These are phyloP conservation scores for Penicillium crystallinum DNA, from an alignment of 495 filamentous ascomycete species.

Conservation along the genomic window DNA sequence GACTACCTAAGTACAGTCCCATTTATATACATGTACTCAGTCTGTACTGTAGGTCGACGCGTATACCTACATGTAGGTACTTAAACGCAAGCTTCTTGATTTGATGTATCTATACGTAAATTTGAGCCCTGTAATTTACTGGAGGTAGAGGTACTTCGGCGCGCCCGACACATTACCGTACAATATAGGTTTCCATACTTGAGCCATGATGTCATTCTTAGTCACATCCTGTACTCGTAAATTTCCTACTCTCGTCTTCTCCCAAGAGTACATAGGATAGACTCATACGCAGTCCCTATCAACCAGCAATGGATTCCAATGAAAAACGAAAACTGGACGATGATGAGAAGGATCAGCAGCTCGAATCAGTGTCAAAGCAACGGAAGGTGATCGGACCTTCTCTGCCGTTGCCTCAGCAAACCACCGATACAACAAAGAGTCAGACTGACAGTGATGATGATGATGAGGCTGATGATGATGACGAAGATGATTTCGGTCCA, in stretches of 20 bases:
- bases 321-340: slow-evolving; percentile 18
- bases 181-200: not conserved
- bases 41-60: too few species aligned
- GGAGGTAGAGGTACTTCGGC: not conserved
- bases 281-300: not conserved
- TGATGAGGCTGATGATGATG: slow-evolving; percentile 44
- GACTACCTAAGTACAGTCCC: too few species aligned
- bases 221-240: not conserved
- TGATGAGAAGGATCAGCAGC: not conserved
- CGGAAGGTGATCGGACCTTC: slow-evolving; percentile 33
- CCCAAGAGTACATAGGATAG: too few species aligned
- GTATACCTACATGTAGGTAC: too few species aligned
- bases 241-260: not conserved
- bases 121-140: not conserved
- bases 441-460: slow-evolving; percentile 39
- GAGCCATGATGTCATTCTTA: not conserved
- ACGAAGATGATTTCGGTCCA: slow-evolving; percentile 76
- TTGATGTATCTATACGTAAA: not conserved
- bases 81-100: too few species aligned
- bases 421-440: slow-evolving; percentile 23
- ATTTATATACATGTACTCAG: too few species aligned
- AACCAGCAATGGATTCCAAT: slow-evolving; percentile 6
- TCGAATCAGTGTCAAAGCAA: slow-evolving; percentile 8
- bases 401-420: slow-evolving; percentile 21
- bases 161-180: not conserved